A percentile compares a stretch with the other conserved stretches of the same genome.
These are phyloP conservation scores for Pseudodiploospora longispora DNA, from an alignment of 2,329 filamentous ascomycete species.

Conservation along the genomic window DNA sequence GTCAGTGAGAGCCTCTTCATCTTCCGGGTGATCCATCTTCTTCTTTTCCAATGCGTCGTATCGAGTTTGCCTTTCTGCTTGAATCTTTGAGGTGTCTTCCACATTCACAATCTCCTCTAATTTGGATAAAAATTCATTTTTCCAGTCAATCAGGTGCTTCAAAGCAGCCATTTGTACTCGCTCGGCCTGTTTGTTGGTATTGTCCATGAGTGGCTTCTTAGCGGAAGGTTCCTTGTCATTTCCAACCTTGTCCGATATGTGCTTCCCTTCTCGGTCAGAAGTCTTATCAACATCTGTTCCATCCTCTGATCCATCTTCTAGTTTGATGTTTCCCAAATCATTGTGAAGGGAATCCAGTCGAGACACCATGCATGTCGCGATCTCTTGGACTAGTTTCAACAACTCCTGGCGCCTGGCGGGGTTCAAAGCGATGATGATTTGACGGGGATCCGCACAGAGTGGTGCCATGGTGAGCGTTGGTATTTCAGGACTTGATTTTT, in stretches of 20 bases:
- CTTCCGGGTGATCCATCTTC: slow-evolving; percentile 24
- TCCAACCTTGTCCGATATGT: background rate
- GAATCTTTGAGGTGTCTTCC: slow-evolving; percentile 38
- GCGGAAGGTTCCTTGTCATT: background rate
- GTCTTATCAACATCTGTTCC: slow-evolving; percentile 8
- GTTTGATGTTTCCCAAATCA: slow-evolving; percentile 21
- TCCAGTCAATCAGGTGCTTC: slow-evolving; percentile 70
- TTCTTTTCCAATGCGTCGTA: slow-evolving; percentile 33
- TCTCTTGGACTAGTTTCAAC: slow-evolving; percentile 41
- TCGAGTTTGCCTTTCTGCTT: slow-evolving; percentile 38
- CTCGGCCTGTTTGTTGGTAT: slow-evolving; percentile 18
- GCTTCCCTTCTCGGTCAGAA: slow-evolving; percentile 7
- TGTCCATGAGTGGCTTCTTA: background rate
- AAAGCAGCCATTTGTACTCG: slow-evolving; percentile 47
- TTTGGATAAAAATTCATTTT: slow-evolving; percentile 57
- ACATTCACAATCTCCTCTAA: slow-evolving; percentile 59
- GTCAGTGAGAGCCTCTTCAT: slow-evolving; percentile 32
- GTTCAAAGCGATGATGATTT: slow-evolving; percentile 47
- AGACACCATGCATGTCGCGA: slow-evolving; percentile 45
- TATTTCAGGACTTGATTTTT: too few species aligned
- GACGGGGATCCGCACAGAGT: slow-evolving; percentile 45
- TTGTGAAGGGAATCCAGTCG: slow-evolving; percentile 35
- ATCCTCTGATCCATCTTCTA: slow-evolving; percentile 7
- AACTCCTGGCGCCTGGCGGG: slow-evolving; percentile 43
- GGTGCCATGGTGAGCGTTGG: slow-evolving; percentile 37